Evolutionary conservation across 1,139 yeast genomes (phyloP), one percentile per base, ranked within the genome.

Genomic region (Protomyces gravidus): DNA sequence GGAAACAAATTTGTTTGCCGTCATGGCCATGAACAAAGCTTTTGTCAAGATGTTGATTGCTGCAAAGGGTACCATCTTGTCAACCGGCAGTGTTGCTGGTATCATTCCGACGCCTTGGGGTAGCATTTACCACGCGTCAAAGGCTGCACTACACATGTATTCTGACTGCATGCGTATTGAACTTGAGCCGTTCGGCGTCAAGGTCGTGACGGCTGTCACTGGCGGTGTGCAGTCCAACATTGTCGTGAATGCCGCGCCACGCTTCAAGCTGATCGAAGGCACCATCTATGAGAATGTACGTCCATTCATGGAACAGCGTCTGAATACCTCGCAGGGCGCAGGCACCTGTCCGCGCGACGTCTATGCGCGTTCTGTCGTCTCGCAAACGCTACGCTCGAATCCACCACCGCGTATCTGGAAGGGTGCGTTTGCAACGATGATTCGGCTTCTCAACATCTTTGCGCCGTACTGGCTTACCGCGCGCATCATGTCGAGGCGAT

Each of bases 121-220:
- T 0, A 74, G 85, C 19, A 76, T 82, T 25, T 87, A 87, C 69
- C 77, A 83, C n/a, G 78, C 90, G 1, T 72, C 85, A 0, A 87
- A 87, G 68, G 89, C 94, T 1, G 94, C 94, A 0, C 80, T 87
- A 59, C 88, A 85, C 67, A 83, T 80, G 63, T 87, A 83, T 69
- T 86, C 87, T 0, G 76, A 80, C 55, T 77, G 78, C 1, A 74
- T 86, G 60, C 80, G 85, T 50, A 68, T 84, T 36, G 95, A 87
- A 71, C 69, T 87, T 76, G 80, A 79, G 67, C 88, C 90, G 1
- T 85, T 86, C 67, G 86, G 79, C 19, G 92, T 87, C 19, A 76
- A 80, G 58, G 94, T 87, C 1, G 75, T 87, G 62, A 86, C 85
- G 55, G 80, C 85, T 2, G 73, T 83, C 51, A 85, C 94, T 4